Percentiles rank a stretch among this genome's conserved stretches.
Conservation (phyloP, 352 stramenopile species). For the Phytopythium ostracodes region DNA sequence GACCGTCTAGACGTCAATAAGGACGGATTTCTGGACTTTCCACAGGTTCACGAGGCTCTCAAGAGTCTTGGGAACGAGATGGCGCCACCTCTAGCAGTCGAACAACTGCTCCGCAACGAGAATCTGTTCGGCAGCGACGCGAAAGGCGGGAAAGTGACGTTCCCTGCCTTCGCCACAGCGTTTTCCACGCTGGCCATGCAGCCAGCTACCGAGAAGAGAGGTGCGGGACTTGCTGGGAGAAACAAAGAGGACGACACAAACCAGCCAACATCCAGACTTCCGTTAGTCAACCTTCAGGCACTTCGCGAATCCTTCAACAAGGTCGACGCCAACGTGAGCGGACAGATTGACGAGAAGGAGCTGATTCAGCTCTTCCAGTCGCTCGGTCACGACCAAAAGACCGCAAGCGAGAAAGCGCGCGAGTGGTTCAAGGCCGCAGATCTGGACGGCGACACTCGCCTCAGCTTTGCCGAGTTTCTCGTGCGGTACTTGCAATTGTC, state of each 20-base stretch:
- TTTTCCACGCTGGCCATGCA: conserved; percentile 55
- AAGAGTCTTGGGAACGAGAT: conserved; percentile 7
- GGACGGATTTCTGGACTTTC: conserved; percentile 55
- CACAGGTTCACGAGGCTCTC: conserved; percentile 39
- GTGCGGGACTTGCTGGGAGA: conserved; percentile 2
- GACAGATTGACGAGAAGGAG: conserved; percentile 32
- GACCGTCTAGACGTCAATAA: conserved; percentile 57
- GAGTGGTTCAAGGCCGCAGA: conserved; percentile 40
- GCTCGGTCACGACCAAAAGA: conserved; percentile 23
- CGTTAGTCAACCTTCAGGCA: conserved; percentile 30
- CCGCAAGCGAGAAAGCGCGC: conserved; percentile 12
- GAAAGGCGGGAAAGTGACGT: conserved; percentile 30
- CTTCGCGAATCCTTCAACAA: conserved; percentile 39
- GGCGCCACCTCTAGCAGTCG: conserved; percentile 26
- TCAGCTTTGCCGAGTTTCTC: conserved; percentile 68
- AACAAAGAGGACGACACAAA: not conserved
- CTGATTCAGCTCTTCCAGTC: conserved; percentile 26
- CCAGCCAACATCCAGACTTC: conserved; percentile 12
- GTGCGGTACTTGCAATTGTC: conserved; percentile 53
- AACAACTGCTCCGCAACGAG: conserved; percentile 28
- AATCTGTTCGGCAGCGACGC: conserved; percentile 21
- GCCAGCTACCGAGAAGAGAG: conserved; percentile 18
- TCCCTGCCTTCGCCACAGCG: conserved; percentile 48
- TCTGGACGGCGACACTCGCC: conserved; percentile 18
- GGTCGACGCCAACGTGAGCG: conserved; percentile 29